Evolutionary conservation across 2,329 filamentous ascomycete genomes (phyloP), one percentile per base, ranked within the genome.

Genomic region (Beauveria caledonica): DNA sequence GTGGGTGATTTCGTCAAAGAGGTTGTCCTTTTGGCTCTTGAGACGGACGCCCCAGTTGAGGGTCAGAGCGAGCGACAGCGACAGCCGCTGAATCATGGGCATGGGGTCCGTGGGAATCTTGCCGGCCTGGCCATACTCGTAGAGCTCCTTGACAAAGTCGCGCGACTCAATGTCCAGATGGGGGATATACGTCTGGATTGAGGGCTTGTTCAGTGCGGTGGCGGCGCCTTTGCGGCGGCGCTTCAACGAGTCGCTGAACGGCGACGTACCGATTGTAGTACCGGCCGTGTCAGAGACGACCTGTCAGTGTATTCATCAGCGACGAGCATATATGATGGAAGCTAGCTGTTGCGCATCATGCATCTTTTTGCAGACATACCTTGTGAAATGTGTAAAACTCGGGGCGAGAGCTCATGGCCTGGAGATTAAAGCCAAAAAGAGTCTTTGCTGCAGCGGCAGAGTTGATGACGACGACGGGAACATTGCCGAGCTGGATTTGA

Each of bases 211-310:
- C 19, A 88, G 74, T 1, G 86, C 85, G 3, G 83, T 82, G 0
- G 85, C 85, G 1, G 85, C 85, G 17, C 83, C 85, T 69, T 88
- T 88, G 61, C 85, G 77, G 39, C 85, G 76, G 5, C 84, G 76
- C 69, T 87, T 88, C 29, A 87, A 71, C 0, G 81, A 85, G 3
- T 88, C 85, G 58, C 80, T 84, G 67, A 86, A 88, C 0, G 86
- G 86, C 1, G 83, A 85, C 0, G 86, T 88, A 0, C 86, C 86
- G 60, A 88, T 87, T 0, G 86, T 88, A 0, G 85, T 87, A 6
- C 85, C 85, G 1, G 84, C 81, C 0, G 85, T 87, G 48, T 86
- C 83, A 2, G 83, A 86, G 2, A 87, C 75, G 2, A 86, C 80
- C 81, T 84, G 51, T 7, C 21, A 13, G n/a, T 21, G 49, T 19